Evolutionary conservation across 83 land plant species (phyloP), one percentile per base, ranked within the genome.

Genomic region (Picea engelmannii): DNA sequence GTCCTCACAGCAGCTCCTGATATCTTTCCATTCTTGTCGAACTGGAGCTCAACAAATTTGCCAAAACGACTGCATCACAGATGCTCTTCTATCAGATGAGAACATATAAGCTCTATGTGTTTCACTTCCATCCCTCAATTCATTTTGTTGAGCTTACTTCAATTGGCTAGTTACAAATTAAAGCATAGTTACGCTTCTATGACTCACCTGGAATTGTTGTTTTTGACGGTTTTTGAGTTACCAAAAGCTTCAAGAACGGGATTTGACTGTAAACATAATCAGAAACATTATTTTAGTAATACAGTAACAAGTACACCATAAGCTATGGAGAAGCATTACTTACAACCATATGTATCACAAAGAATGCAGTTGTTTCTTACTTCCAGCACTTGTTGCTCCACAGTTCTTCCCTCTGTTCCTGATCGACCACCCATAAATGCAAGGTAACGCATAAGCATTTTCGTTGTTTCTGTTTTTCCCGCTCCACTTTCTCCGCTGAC

Each of bases 401-500:
- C 96, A 62, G 93, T 86, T 77, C 99, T 85, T 16, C 96, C 98
- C 76, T 92, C 94, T 42, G 96, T 81, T 60, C 70, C 89, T 84
- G 96, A 90, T 83, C 92, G 87, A 21, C 96, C 99, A 77, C 98
- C 99, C 96, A 97, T 93, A 82, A 88, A 94, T 27, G 98, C 99
- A 80, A 97, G 92, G 87, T 97, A 97, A 59, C 91, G 95, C 99
- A 97, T 97, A 31, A 97, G 92, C 85, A 90, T 68, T 76, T 97
- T 97, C 44, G 98, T 97, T 80, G 94, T 97, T 82, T 97, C 99
- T 67, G 98, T 97, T 87, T 97, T 97, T 61, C 99, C 99, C 27
- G 96, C 99, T 74, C 98, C 99, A 89, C 99, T 96, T 87, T 96
- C 99, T 61, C 98, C 96, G 85, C 96, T 97, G 47, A 97, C 98